A percentile compares a stretch with the other conserved stretches of the same genome.
Evolutionary conservation across 1,284 basidiomycete genomes (phyloP).

Genomic region (Boletus holoroseus): DNA sequence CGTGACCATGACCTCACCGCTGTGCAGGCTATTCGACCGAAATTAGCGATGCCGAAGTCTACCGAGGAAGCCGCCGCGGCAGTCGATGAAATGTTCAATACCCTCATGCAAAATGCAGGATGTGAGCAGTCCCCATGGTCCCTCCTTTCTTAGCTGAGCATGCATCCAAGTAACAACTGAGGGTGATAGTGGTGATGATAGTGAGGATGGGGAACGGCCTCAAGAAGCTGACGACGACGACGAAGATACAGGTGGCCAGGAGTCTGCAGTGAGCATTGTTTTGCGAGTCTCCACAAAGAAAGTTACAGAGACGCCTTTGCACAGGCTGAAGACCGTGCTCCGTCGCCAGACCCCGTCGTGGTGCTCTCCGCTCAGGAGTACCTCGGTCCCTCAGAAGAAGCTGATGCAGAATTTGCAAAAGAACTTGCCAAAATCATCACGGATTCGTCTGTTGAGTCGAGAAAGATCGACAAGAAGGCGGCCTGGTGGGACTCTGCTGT

Average conservation of each 20-base stretch:
- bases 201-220: constrained; percentile 53
- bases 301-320: constrained; percentile 5
- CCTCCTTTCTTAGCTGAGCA: constrained; percentile 9
- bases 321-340: constrained; percentile 60
- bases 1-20: constrained; percentile 7
- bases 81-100: constrained; percentile 84
- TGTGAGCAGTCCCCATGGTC: constrained; percentile 35
- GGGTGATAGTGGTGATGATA: constrained; percentile 69
- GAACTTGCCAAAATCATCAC: constrained; percentile 95
- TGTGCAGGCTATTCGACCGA: constrained; percentile 72
- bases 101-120: constrained; percentile 55
- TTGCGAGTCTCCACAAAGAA: background rate
- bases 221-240: constrained; percentile 55
- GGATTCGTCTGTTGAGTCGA: constrained; percentile 75
- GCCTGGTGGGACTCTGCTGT: constrained; percentile 86
- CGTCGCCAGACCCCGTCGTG: constrained; percentile 73
- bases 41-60: constrained; percentile 60
- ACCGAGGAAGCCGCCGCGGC: constrained; percentile 81
- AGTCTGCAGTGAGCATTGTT: constrained; percentile 47
- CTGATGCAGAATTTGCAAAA: constrained; percentile 89
- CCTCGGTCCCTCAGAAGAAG: constrained; percentile 77
- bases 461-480: constrained; percentile 80
- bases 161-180: constrained; percentile 37
- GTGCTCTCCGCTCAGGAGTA: constrained; percentile 64
- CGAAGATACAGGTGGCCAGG: constrained; percentile 39